Percentiles rank a stretch among this genome's conserved stretches.
Evolutionary conservation across 768 basidiomycete species (phyloP).

Genomic region (Suillus lakei): DNA sequence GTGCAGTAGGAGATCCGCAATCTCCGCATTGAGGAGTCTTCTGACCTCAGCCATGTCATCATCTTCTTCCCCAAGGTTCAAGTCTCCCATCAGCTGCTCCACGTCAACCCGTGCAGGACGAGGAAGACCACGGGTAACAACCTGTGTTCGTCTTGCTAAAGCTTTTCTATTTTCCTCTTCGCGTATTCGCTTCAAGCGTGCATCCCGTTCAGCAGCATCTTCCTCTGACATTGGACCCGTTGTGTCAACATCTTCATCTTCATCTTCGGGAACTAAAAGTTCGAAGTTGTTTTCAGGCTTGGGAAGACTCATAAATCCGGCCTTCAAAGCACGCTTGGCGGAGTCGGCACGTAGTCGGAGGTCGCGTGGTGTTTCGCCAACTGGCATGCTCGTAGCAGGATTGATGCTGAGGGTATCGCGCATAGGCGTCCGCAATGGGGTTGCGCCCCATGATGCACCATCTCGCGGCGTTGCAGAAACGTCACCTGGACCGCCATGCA

Average conservation of each 20-base stretch:
- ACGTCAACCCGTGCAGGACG: conserved; percentile 86
- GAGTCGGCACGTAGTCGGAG: conserved; percentile 64
- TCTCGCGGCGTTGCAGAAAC: conserved; percentile 61
- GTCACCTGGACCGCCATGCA: conserved; percentile 49
- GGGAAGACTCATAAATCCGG: conserved; percentile 84
- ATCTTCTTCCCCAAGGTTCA: conserved; percentile 55
- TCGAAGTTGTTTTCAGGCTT: conserved; percentile 98
- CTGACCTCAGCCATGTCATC: conserved; percentile 55
- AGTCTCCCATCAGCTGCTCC: conserved; percentile 59
- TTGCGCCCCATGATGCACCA: conserved; percentile 52
- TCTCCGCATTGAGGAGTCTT: conserved; percentile 74
- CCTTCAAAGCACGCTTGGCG: conserved; percentile 76
- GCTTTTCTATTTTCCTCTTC: conserved; percentile 82
- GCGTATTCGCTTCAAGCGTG: conserved; percentile 59
- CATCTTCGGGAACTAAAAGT: conserved; percentile 88
- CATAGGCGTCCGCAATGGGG: conserved; percentile 93
- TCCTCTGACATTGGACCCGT: conserved; percentile 53
- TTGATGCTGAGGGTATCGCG: conserved; percentile 94
- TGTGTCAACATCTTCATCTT: conserved; percentile 51
- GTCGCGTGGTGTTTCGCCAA: conserved; percentile 77
- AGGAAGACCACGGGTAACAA: conserved; percentile 83
- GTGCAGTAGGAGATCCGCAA: conserved; percentile 80
- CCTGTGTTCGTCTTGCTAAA: conserved; percentile 81
- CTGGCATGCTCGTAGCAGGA: conserved; percentile 59
- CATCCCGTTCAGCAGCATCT: conserved; percentile 94